A percentile compares a stretch with the other conserved stretches of the same genome.
Evolutionary conservation across 108 stramenopile species (phyloP).

Genomic region (Nitzschia sp.): DNA sequence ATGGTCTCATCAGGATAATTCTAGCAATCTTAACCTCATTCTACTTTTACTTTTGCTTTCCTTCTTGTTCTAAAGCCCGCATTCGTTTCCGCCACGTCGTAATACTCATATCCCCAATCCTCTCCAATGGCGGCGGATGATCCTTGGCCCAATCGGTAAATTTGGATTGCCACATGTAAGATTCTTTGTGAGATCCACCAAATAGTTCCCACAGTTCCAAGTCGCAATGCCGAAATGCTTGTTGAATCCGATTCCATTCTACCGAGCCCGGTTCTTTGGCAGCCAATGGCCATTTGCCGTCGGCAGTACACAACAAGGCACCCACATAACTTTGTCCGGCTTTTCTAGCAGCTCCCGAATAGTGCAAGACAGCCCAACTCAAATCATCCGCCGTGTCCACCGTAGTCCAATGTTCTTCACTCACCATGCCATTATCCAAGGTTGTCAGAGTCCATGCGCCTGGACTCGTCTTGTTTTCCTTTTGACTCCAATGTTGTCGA

Average conservation of each 20-base stretch:
- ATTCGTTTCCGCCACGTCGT: not conserved
- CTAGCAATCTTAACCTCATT: too few relatives aligned
- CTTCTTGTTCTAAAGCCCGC: too few relatives aligned
- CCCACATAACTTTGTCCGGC: slow-evolving; percentile 93
- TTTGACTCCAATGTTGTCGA: slow-evolving; percentile 26
- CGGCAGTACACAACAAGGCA: slow-evolving; percentile 87
- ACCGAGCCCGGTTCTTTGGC: not conserved
- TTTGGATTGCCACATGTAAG: slow-evolving; percentile 4
- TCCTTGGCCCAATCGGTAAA: slow-evolving; percentile 4
- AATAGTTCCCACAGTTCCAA: slow-evolving; percentile 5
- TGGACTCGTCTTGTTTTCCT: slow-evolving; percentile 50
- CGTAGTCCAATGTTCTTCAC: slow-evolving; percentile 92
- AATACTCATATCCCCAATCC: slow-evolving; percentile 3
- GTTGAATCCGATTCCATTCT: not conserved
- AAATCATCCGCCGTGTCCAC: slow-evolving; percentile 92
- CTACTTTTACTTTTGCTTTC: too few relatives aligned
- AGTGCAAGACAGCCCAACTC: slow-evolving; percentile 90
- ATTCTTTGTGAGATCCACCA: not conserved
- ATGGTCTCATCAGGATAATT: too few relatives aligned
- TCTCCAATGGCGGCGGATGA: not conserved
- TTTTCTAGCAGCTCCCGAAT: slow-evolving; percentile 89
- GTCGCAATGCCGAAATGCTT: not conserved
- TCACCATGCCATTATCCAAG: slow-evolving; percentile 92
- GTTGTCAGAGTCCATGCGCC: slow-evolving; percentile 78
- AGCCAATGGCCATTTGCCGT: slow-evolving; percentile 73